These are phyloP conservation scores for Pleurostoma richardsiae DNA, from an alignment of 2,329 filamentous ascomycete genomes.

Conservation along the genomic window DNA sequence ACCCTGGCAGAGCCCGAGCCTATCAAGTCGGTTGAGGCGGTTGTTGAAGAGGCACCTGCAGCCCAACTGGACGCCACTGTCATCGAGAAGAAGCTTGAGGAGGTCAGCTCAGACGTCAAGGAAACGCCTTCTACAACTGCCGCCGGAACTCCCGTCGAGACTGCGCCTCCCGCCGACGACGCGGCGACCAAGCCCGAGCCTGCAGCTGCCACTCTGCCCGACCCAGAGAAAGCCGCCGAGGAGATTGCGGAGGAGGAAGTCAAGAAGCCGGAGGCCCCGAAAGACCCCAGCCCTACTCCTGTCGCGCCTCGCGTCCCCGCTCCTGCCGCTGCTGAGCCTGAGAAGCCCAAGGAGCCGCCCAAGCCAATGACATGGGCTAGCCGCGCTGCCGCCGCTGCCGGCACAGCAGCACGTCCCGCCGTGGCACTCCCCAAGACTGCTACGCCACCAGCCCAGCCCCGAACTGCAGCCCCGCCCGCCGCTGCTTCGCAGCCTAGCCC, in stretches of 20 bases:
- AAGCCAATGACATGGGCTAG: slow-evolving; percentile 75
- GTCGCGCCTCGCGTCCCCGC: slow-evolving; percentile 43
- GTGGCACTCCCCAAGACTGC: slow-evolving; percentile 54
- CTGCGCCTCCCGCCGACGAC: slow-evolving; percentile 14
- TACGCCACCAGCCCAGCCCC: slow-evolving; percentile 41
- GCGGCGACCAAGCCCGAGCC: slow-evolving; percentile 23
- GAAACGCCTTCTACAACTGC: slow-evolving; percentile 36
- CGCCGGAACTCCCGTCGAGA: slow-evolving; percentile 23
- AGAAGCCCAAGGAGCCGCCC: slow-evolving; percentile 40
- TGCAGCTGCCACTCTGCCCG: slow-evolving; percentile 28
- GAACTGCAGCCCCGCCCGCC: slow-evolving; percentile 43
- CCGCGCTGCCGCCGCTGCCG: slow-evolving; percentile 55
- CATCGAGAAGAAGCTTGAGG: slow-evolving; percentile 74
- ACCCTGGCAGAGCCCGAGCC: slow-evolving; percentile 23
- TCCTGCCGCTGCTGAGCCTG: slow-evolving; percentile 35
- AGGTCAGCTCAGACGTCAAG: slow-evolving; percentile 38
- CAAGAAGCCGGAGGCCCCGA: slow-evolving; percentile 61
- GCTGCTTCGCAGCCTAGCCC: slow-evolving; percentile 28
- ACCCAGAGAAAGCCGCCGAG: slow-evolving; percentile 44
- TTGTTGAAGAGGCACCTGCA: slow-evolving; percentile 22
- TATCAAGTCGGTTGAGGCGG: slow-evolving; percentile 21
- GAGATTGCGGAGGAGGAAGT: slow-evolving; percentile 51
- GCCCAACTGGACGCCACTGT: slow-evolving; percentile 38
- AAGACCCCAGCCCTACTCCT: slow-evolving; percentile 54
- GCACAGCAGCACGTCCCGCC: slow-evolving; percentile 40